Percentiles rank a stretch among this genome's conserved stretches.
These are phyloP conservation scores for Penicillium griseofulvum DNA, from an alignment of 2,329 filamentous ascomycete species.

Conservation along the genomic window DNA sequence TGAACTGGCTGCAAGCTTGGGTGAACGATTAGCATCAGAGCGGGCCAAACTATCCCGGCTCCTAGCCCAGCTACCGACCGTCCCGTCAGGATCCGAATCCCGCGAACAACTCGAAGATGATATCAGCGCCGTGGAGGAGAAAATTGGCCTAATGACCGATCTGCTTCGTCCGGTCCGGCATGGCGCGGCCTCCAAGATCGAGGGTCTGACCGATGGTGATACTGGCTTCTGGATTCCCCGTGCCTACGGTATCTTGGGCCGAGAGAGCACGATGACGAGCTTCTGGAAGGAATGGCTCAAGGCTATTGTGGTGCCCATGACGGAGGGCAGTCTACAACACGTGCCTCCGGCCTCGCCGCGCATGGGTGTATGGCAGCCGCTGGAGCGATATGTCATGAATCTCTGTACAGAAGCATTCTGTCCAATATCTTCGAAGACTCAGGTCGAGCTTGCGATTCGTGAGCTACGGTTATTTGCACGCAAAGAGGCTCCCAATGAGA, in stretches of 20 bases:
- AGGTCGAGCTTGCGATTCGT: conserved; percentile 86
- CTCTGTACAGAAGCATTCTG: conserved; percentile 92
- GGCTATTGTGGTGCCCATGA: conserved; percentile 93
- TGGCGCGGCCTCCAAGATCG: conserved; percentile 93
- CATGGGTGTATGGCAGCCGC: conserved; percentile 89
- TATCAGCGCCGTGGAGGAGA: conserved; percentile 94
- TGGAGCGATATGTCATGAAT: conserved; percentile 96
- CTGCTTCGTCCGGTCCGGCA: conserved; percentile 88
- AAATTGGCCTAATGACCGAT: conserved; percentile 95
- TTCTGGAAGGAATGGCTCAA: conserved; percentile 99
- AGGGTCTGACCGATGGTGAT: conserved; percentile 90
- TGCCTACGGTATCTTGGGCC: conserved; percentile 87
- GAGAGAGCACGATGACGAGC: conserved; percentile 75
- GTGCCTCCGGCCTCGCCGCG: conserved; percentile 86
- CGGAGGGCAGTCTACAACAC: conserved; percentile 75
- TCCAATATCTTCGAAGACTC: conserved; percentile 88
- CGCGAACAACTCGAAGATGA: conserved; percentile 87
- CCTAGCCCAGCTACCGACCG: conserved; percentile 74
- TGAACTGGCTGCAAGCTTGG: conserved; percentile 86
- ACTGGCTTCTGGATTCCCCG: conserved; percentile 94
- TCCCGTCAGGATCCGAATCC: conserved; percentile 74
- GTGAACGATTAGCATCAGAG: conserved; percentile 81
- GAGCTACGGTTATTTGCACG: conserved; percentile 89
- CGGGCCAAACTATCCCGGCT: conserved; percentile 86
- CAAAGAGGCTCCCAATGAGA: conserved; percentile 88